Conservation (phyloP, 495 filamentous ascomycete species). For the Jackrogersella minutella region DNA sequence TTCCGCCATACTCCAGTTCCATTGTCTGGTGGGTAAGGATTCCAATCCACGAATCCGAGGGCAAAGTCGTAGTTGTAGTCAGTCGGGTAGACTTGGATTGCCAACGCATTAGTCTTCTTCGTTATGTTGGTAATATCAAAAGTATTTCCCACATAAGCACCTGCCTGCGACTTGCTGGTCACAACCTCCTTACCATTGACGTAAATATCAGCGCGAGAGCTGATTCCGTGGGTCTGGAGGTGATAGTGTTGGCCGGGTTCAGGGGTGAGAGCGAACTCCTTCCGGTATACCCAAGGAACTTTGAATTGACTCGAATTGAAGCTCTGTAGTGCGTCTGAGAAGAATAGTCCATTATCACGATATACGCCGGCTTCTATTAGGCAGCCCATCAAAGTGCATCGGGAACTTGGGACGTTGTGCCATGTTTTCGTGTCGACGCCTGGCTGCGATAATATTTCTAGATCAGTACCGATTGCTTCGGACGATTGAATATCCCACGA, state of each 20-base stretch:
- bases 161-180: slow-evolving; percentile 57
- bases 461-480: slow-evolving; percentile 46
- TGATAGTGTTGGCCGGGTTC: slow-evolving; percentile 56
- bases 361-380: slow-evolving; percentile 63
- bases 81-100: slow-evolving; percentile 64
- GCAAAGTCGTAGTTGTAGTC: slow-evolving; percentile 67
- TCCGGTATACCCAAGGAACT: slow-evolving; percentile 69
- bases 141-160: slow-evolving; percentile 63
- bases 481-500: slow-evolving; percentile 66
- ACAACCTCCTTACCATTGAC: slow-evolving; percentile 65
- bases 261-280: slow-evolving; percentile 58
- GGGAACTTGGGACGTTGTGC: slow-evolving; percentile 57
- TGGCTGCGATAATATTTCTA: slow-evolving; percentile 54
- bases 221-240: slow-evolving; percentile 66
- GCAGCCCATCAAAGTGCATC: slow-evolving; percentile 66
- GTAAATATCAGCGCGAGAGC: slow-evolving; percentile 67
- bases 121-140: slow-evolving; percentile 62
- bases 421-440: slow-evolving; percentile 61
- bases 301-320: slow-evolving; percentile 58
- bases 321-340: slow-evolving; percentile 60
- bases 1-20: slow-evolving; percentile 69
- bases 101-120: slow-evolving; percentile 56
- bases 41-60: slow-evolving; percentile 72
- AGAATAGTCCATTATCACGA: slow-evolving; percentile 65
- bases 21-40: slow-evolving; percentile 67